phyloP scores from a whole-genome alignment of 371 early-diverging fungal species.

The Mucor ambiguus region DNA sequence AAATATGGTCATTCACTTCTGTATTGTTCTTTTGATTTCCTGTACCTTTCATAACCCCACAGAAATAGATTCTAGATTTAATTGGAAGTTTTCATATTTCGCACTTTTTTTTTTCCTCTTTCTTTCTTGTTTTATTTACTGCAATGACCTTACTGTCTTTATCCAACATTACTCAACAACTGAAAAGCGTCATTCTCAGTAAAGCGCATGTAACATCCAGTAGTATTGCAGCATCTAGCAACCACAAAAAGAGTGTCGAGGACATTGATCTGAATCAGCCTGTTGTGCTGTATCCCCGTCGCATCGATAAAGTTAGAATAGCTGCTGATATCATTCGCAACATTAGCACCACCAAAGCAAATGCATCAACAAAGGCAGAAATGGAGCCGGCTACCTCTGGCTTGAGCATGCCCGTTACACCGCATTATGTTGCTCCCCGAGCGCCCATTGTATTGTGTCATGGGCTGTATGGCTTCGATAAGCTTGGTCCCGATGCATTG shows the following conservation, averaged over 20 bases:
- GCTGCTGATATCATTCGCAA: neutral
- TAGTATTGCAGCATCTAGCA: neutral
- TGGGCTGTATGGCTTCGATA: conserved; percentile 91
- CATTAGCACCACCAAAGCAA: neutral
- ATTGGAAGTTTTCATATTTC: neutral
- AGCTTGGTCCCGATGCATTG: conserved; percentile 70
- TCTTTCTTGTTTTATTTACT: neutral
- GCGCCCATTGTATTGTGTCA: conserved; percentile 89
- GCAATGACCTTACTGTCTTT: conserved; percentile 10
- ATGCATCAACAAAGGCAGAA: conserved; percentile 2
- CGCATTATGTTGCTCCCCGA: conserved; percentile 73
- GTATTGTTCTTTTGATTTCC: neutral
- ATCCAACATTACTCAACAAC: conserved; percentile 10
- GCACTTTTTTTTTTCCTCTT: neutral
- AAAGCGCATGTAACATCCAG: conserved; percentile 1
- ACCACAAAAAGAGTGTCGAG: neutral
- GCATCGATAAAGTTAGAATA: neutral
- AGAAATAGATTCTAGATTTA: conserved; percentile 1
- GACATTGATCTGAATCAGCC: neutral
- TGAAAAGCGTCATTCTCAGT: neutral
- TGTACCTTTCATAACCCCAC: conserved; percentile 2
- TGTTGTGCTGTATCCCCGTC: conserved; percentile 18
- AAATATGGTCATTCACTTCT: conserved; percentile 1
- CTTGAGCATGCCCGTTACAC: conserved; percentile 55
- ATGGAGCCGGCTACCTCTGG: conserved; percentile 18